phyloP scores from a whole-genome alignment of 345 rosid species.

The Citrus australasica region DNA sequence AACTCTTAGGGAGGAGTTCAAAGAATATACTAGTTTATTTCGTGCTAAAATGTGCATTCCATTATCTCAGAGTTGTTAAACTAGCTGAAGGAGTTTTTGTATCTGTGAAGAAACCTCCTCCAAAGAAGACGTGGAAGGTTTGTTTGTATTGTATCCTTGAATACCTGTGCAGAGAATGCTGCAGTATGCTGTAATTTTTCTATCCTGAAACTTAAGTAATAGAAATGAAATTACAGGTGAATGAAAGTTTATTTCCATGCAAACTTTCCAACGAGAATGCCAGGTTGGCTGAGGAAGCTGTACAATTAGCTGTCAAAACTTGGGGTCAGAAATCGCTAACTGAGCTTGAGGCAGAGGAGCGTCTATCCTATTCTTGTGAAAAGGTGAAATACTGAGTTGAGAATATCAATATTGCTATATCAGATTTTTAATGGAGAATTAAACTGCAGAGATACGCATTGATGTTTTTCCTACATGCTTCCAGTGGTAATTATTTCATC shows the following conservation, averaged over 20 bases:
- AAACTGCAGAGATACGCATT: background rate
- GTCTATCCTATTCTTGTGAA: slow-evolving; percentile 91
- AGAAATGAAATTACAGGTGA: slow-evolving; percentile 49
- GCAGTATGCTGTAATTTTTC: background rate
- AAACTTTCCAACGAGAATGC: slow-evolving; percentile 59
- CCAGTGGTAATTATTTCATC: background rate
- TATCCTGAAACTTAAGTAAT: slow-evolving; percentile 10
- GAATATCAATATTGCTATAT: slow-evolving; percentile 6
- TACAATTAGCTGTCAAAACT: slow-evolving; percentile 63
- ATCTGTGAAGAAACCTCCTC: slow-evolving; percentile 81
- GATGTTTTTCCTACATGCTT: background rate
- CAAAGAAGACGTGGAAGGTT: slow-evolving; percentile 94
- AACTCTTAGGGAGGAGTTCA: background rate
- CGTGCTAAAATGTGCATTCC: slow-evolving; percentile 3
- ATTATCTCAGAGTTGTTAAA: slow-evolving; percentile 58
- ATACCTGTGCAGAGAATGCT: background rate
- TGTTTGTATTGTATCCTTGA: background rate
- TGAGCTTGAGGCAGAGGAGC: slow-evolving; percentile 96
- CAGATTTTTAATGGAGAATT: background rate
- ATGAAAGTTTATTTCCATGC: slow-evolving; percentile 82
- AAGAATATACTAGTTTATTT: background rate
- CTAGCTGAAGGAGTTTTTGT: slow-evolving; percentile 78
- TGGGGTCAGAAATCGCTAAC: slow-evolving; percentile 88
- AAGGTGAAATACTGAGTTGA: slow-evolving; percentile 45
- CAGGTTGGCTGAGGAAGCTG: slow-evolving; percentile 84